Conservation (phyloP, 177 flowering plant species). For the Vitis hybrid region DNA sequence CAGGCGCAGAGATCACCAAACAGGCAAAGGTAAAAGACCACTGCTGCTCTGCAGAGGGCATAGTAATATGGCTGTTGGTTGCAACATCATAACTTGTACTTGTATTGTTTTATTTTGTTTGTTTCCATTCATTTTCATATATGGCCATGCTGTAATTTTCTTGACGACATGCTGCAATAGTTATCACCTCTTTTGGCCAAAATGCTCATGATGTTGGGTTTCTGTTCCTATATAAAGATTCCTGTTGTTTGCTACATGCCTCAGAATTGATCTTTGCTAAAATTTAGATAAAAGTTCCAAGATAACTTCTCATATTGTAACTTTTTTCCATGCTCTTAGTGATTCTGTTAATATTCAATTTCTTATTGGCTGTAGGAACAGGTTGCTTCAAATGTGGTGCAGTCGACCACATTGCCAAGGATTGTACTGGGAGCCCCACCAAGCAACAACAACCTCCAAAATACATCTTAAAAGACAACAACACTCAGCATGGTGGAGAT, state of each 20-base stretch:
- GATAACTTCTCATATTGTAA: too few relatives aligned
- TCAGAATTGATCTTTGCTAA: background rate
- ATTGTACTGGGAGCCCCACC: slow-evolving; percentile 61
- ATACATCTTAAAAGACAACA: slow-evolving; percentile 67
- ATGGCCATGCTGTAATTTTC: too few relatives aligned
- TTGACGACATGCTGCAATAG: too few relatives aligned
- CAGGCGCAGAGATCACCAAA: slow-evolving; percentile 58
- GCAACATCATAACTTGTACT: too few relatives aligned
- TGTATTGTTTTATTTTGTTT: too few relatives aligned
- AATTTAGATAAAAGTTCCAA: background rate
- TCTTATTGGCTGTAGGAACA: slow-evolving; percentile 35
- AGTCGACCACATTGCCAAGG: slow-evolving; percentile 83
- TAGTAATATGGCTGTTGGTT: too few relatives aligned
- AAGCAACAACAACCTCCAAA: slow-evolving; percentile 39
- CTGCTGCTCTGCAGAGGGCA: background rate
- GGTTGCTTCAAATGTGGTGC: slow-evolving; percentile 98
- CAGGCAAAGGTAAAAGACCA: slow-evolving; percentile 40
- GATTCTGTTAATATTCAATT: background rate
- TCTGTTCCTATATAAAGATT: too few relatives aligned
- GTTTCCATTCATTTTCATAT: too few relatives aligned
- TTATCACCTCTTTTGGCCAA: too few relatives aligned
- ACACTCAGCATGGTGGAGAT: slow-evolving; percentile 67
- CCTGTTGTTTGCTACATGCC: too few relatives aligned
- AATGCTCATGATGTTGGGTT: too few relatives aligned
- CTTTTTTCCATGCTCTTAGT: too few relatives aligned